phyloP scores from a whole-genome alignment of 257 asterid genomes.

The Solanum bukasovii region DNA sequence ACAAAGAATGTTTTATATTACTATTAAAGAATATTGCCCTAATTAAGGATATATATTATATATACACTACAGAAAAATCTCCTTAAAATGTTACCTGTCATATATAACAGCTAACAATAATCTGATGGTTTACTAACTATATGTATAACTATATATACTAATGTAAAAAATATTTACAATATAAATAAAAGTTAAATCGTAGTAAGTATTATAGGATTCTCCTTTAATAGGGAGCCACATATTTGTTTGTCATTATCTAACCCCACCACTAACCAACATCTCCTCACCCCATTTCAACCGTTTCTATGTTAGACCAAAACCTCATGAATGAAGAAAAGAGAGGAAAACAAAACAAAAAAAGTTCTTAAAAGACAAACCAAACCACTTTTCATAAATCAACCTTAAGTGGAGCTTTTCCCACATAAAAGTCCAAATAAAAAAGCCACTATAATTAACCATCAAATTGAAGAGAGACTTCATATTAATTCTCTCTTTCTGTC shows the following conservation, averaged over 20 bases:
- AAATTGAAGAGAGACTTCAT: slow-evolving; percentile 5
- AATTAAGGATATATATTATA: background rate
- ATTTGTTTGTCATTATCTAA: slow-evolving; percentile 43
- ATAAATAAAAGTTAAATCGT: background rate
- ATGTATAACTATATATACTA: background rate
- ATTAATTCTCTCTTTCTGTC: background rate
- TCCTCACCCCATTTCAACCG: background rate
- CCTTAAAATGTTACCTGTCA: background rate
- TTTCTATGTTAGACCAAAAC: slow-evolving; percentile 5
- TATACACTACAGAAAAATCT: background rate
- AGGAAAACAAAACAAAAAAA: slow-evolving; percentile 2
- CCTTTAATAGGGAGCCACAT: slow-evolving; percentile 21
- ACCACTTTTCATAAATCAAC: slow-evolving; percentile 39
- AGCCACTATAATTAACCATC: background rate
- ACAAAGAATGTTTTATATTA: background rate
- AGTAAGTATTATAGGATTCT: slow-evolving; percentile 42
- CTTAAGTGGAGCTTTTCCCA: slow-evolving; percentile 35
- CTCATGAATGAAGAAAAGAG: background rate
- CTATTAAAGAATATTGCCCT: background rate
- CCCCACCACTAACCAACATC: slow-evolving; percentile 48
- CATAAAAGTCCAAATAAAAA: background rate
- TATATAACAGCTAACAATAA: background rate
- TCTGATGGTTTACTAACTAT: background rate
- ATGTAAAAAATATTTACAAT: background rate
- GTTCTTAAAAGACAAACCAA: slow-evolving; percentile 53